Percentiles rank a stretch among this genome's conserved stretches.
Conservation (phyloP, 257 asterid genomes). For the Plantago major region DNA sequence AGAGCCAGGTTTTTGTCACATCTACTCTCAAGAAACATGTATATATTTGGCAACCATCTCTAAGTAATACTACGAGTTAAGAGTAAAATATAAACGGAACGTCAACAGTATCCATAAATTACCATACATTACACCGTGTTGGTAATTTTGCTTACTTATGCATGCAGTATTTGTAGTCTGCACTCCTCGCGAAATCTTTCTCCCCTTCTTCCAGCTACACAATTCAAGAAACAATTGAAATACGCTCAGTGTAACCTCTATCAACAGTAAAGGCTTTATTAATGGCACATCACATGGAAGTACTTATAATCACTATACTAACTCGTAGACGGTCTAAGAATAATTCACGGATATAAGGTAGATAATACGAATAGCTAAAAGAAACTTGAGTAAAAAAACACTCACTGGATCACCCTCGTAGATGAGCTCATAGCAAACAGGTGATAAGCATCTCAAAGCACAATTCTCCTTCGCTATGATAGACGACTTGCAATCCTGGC, state of each 20-base stretch:
- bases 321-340: too few species aligned
- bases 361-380: too few species aligned
- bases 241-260: conserved; percentile 8
- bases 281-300: conserved; percentile 4
- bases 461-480: conserved; percentile 77
- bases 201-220: conserved; percentile 92
- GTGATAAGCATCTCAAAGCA: conserved; percentile 77
- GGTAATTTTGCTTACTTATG: conserved; percentile 52
- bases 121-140: background rate
- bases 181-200: conserved; percentile 65
- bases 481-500: conserved; percentile 68
- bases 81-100: background rate
- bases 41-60: background rate
- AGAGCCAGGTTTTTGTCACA: background rate
- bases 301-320: background rate
- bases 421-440: conserved; percentile 66
- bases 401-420: conserved; percentile 95
- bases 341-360: background rate
- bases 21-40: background rate
- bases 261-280: too few species aligned
- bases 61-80: conserved; percentile 3
- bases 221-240: conserved; percentile 20
- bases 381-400: too few species aligned
- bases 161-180: conserved; percentile 93
- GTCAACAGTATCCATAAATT: background rate